These are phyloP conservation scores for Paramecium caudatum DNA, from an alignment of 73 alveolate genomes.

Conservation along the genomic window DNA sequence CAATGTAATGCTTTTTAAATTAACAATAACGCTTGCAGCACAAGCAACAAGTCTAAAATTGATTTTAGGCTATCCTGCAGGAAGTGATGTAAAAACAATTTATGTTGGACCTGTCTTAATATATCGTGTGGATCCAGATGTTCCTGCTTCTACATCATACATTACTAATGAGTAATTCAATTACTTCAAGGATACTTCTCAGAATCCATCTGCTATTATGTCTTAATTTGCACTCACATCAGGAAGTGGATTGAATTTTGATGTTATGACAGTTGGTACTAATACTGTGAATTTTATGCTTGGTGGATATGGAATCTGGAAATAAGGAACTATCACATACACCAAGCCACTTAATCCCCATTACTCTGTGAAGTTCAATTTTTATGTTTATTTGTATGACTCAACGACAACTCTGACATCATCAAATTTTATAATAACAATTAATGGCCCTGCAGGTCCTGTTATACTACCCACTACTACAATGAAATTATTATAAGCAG, in stretches of 20 bases:
- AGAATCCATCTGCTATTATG: neutral
- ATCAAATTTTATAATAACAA: neutral
- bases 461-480: neutral
- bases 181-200: neutral
- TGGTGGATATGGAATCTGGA: constrained; percentile 10
- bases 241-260: neutral
- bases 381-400: constrained; percentile 11
- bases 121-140: neutral
- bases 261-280: neutral
- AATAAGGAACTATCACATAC: neutral
- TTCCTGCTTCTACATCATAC: neutral
- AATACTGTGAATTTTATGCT: neutral
- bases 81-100: neutral
- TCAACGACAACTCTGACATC: neutral
- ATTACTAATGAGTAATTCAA: neutral
- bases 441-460: neutral
- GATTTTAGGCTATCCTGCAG: neutral
- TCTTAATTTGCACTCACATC: neutral
- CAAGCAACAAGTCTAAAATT: neutral
- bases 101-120: constrained; percentile 24
- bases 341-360: neutral
- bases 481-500: neutral
- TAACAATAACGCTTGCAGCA: neutral
- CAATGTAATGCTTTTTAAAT: neutral
- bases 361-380: neutral